Base-by-base conservation (phyloP, 106 monocot genomes). In the Ottelia alismoides region DNA sequence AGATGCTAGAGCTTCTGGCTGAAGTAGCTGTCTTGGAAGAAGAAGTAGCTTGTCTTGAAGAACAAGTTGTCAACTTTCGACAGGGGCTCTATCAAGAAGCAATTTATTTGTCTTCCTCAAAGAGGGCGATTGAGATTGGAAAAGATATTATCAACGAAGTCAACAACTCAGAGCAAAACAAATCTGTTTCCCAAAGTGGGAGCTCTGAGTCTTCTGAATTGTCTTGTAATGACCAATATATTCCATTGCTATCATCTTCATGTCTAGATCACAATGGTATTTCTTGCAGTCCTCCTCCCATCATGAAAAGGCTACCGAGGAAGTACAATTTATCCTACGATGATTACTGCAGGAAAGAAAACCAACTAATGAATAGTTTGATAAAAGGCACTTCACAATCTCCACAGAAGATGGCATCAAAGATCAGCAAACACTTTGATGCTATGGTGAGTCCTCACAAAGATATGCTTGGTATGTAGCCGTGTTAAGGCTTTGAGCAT, bases 21-120 rank as follows among this genome's bases (percentile, higher is more conserved):
- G 96, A 98, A 57, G 89, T 98, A 7, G 96, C 96, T 0, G 76
- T 89, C 1, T 60, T 98, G 52, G 96, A 98, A 45, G 96, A 98
- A 55, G 96, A 98, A 51, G 96, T 98, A 17, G 78, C 75, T 14
- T 57, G 89, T 40, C 85, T 98, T n/a, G 96, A 98, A 75, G 89
- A 89, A 22, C 85, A 98, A 57, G 81, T 98, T 20, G 75, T 89
- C 47, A 82, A 79, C 72, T 82, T 81, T 65, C 43, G 96, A 67
- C 82, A 89, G 56, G 77, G 79, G 2, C 77, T 98, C 16, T 82
- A 77, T 59, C 78, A 85, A 57, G 96, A 98, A 60, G 96, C 96
- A 19, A 68, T 85, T 48, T 70, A 70, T 25, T 31, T 78, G 28
- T 76, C 80, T 10, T 80, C 71, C 20, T 78, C 82, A 2, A 73